Base-by-base conservation (phyloP, 2,329 filamentous ascomycete genomes). In the Proliferodiscus dingleyae region DNA sequence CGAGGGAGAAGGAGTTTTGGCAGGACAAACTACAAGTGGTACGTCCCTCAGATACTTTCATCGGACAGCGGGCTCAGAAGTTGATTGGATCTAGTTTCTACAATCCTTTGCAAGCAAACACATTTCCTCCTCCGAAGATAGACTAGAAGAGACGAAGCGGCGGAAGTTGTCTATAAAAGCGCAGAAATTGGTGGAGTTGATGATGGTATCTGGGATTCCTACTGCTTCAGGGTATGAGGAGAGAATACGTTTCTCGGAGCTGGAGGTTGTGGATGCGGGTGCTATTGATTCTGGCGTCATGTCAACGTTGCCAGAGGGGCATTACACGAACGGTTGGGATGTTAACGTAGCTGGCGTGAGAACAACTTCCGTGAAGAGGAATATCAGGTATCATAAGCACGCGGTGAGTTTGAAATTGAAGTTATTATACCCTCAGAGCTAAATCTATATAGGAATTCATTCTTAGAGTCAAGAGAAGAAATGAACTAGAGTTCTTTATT, bases 1-100 rank as follows among this genome's bases (percentile, higher is more conserved):
- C 93, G 18, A 85, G 81, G 62, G 93, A 98, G 76, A 95, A 97
- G 77, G 93, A 98, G 69, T 98, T 98, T 62, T 98, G 93, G 93
- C 93, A 98, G 70, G 89, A 97, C 64, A 97, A 95, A 67, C 73
- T 98, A 50, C 93, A 98, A 72, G 80, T 90, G 63, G 88, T 95
- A 70, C 57, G 86, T 82, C 45, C 37, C 29, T 32, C n/a, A 18
- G 10, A 3, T 3, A 9, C 3, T n/a, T 19, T 18, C 5, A 22
- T 30, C 10, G 9, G 22, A n/a, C 10, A 38, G 24, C n/a, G 37
- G 11, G 15, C 15, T 29, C 15, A 30, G 10, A 39, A 51, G 33
- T 30, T 23, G 32, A 45, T 38, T 15, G n/a, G 23, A 3, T 29
- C 33, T 59, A 94, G 88, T 98, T 98, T 62, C 77, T 98, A 19